Conservation (phyloP, 1,284 basidiomycete species). For the Ceratobasidium theobromae region DNA sequence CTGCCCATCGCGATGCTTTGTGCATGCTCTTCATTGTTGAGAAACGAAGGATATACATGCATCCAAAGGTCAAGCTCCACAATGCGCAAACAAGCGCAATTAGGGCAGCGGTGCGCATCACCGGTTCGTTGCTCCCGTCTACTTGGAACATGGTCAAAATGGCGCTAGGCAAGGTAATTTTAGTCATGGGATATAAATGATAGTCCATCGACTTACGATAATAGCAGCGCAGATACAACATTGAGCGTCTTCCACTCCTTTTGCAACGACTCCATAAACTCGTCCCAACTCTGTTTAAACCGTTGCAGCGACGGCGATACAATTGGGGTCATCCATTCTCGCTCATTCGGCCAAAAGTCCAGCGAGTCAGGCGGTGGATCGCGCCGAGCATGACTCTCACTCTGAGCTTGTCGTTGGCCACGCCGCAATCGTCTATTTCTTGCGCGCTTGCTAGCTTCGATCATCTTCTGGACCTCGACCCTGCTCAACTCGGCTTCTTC, state of each 20-base stretch:
- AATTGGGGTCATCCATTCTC: slow-evolving; percentile 32
- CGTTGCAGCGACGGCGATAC: slow-evolving; percentile 32
- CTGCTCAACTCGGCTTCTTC: slow-evolving; percentile 71
- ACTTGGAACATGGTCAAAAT: slow-evolving; percentile 75
- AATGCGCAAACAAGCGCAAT: slow-evolving; percentile 67
- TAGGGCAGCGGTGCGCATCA: slow-evolving; percentile 66
- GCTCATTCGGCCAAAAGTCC: slow-evolving; percentile 31
- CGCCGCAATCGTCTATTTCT: slow-evolving; percentile 4
- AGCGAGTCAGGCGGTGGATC: neutral
- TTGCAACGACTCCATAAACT: slow-evolving; percentile 65
- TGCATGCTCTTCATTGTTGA: slow-evolving; percentile 77
- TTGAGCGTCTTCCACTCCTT: slow-evolving; percentile 78
- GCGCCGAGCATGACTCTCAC: neutral
- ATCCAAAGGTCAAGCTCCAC: slow-evolving; percentile 74
- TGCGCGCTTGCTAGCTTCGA: slow-evolving; percentile 48
- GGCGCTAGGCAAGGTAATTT: slow-evolving; percentile 49
- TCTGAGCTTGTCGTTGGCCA: neutral
- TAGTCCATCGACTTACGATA: slow-evolving; percentile 54
- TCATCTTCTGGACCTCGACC: slow-evolving; percentile 69
- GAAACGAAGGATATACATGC: slow-evolving; percentile 74
- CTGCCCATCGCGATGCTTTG: slow-evolving; percentile 72
- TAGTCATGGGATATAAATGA: slow-evolving; percentile 1
- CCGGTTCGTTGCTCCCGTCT: slow-evolving; percentile 58
- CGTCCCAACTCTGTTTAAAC: slow-evolving; percentile 72
- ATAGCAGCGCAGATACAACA: slow-evolving; percentile 66